Conservation (phyloP, 805 yeast genomes). For the Cyberlindnera mycetangii region DNA sequence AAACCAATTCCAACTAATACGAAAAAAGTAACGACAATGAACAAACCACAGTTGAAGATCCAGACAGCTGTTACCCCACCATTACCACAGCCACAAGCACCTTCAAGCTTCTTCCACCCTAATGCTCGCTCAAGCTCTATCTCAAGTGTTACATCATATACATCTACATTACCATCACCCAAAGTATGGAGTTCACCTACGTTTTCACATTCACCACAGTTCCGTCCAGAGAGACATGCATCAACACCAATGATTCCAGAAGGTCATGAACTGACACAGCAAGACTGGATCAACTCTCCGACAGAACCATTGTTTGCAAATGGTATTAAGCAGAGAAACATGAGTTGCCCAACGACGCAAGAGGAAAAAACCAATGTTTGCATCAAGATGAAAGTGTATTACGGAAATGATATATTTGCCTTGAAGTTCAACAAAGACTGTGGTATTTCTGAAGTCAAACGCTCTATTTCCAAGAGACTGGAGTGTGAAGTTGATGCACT, state of each 20-base stretch:
- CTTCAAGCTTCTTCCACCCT: constrained; percentile 1
- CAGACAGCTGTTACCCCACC: constrained; percentile 28
- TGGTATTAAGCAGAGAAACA: constrained; percentile 1
- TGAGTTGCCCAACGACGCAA: constrained; percentile 1
- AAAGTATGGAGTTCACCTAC: constrained; percentile 26
- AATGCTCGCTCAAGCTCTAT: constrained; percentile 1
- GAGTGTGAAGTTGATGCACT: constrained; percentile 19
- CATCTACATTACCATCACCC: constrained; percentile 14
- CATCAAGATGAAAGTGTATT: constrained; percentile 25
- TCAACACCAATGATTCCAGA: constrained; percentile 15
- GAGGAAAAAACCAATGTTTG: background rate
- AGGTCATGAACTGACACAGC: constrained; percentile 5
- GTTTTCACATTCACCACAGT: constrained; percentile 1
- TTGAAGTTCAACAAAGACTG: constrained; percentile 13
- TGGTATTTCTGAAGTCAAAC: constrained; percentile 12
- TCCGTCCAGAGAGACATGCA: constrained; percentile 6
- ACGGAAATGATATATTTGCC: constrained; percentile 28
- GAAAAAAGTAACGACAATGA: background rate
- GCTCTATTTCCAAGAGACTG: constrained; percentile 24
- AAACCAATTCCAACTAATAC: constrained; percentile 22
- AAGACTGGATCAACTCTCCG: constrained; percentile 17
- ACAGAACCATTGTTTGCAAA: constrained; percentile 13
- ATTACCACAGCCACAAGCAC: constrained; percentile 19
- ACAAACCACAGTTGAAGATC: constrained; percentile 18
- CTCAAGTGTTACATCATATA: background rate